Evolutionary conservation across 176 grass and related monocot genomes (phyloP).

Genomic region (Triticum urartu): DNA sequence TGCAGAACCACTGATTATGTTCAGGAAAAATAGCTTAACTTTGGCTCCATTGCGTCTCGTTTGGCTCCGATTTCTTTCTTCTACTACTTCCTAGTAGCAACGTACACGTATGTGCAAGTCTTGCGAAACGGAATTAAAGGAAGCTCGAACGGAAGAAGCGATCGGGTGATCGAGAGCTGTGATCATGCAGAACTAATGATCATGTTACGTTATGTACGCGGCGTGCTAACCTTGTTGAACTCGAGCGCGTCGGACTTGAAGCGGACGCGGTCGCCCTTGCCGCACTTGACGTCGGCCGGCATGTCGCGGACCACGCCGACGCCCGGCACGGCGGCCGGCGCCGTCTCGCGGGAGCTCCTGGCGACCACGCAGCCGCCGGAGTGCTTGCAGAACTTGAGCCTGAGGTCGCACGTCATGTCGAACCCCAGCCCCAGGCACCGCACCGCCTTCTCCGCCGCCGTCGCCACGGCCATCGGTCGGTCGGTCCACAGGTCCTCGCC

Average conservation of each 20-base stretch:
- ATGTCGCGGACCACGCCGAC: constrained; percentile 57
- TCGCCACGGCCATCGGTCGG: constrained; percentile 27
- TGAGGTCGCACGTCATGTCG: constrained; percentile 79
- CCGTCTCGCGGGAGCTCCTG: constrained; percentile 45
- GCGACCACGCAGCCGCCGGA: constrained; percentile 49
- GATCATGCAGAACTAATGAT: not conserved
- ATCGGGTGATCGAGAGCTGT: not conserved
- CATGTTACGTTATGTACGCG: no score
- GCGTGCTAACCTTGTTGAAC: constrained; percentile 64
- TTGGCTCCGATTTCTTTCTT: not conserved
- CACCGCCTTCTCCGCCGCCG: constrained; percentile 66
- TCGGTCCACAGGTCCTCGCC: not conserved
- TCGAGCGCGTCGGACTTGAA: constrained; percentile 76
- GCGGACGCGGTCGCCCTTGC: constrained; percentile 85
- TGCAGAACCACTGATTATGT: not conserved
- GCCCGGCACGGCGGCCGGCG: constrained; percentile 60
- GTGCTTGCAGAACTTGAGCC: constrained; percentile 75
- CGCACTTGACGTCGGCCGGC: constrained; percentile 71
- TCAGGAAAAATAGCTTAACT: not conserved
- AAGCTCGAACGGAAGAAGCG: not conserved
- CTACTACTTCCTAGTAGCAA: not conserved
- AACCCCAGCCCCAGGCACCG: constrained; percentile 75
- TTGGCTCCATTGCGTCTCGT: not conserved
- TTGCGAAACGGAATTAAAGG: not conserved
- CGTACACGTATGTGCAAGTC: not conserved